Base-by-base conservation (phyloP, 441 rosid genomes). In the Jatropha podagrica region DNA sequence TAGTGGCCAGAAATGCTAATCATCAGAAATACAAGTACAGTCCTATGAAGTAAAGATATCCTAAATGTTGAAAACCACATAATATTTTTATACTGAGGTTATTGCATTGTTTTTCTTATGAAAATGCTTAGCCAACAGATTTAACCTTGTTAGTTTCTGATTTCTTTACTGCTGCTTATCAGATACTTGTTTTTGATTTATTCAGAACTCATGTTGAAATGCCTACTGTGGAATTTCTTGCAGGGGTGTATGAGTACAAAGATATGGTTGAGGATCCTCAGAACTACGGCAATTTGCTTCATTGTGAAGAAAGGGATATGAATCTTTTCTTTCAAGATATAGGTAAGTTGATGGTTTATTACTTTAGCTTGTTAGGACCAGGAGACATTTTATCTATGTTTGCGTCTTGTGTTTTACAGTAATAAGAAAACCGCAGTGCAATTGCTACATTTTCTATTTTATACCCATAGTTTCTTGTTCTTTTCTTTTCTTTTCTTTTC, bases 261-360 rank as follows among this genome's bases (percentile, higher is more conserved):
- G 69, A 72, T 20, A 32, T 10, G 23, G 74, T 54, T 14, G 8
- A 18, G 44, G 38, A 51, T 58, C 63, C 42, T 51, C 13, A 72
- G 71, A 76, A 73, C 75, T 38, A 32, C 68, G 77, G 52, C 69
- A 88, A 73, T 74, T 68, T 54, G 58, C 41, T 79, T 73, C 78
- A 40, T 73, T 73, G 64, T 38, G 60, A 66, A 60, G 75, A 73
- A 71, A 32, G 74, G 60, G 37, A 71, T 61, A 69, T 75, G 66
- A 75, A 49, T 78, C 73, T 73, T 68, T 69, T 32, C 71, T 74
- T 49, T 76, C 69, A 64, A 76, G 78, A 64, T 76, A 79, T 87
- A 27, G 92, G 92, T 89, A 87, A 87, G 95, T 82, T 46, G 65
- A 65, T 80, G 75, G 84, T 74, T 79, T 83, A 17, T 18, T 44